A percentile compares a stretch with the other conserved stretches of the same genome.
These are phyloP conservation scores for Leptomonas pyrrhocoris DNA, from an alignment of 208 protist species.

Conservation along the genomic window DNA sequence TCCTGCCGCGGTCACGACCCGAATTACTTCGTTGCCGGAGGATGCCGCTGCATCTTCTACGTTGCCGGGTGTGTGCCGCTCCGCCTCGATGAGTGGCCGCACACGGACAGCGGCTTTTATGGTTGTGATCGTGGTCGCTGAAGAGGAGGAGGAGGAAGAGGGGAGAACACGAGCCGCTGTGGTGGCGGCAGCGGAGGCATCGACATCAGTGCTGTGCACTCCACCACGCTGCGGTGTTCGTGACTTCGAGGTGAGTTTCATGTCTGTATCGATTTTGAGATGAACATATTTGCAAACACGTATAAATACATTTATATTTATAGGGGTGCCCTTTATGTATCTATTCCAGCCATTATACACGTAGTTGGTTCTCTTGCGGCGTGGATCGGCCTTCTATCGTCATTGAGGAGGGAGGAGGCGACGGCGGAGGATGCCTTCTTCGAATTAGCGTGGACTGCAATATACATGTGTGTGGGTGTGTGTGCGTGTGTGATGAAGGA, in stretches of 20 bases:
- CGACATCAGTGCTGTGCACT: not conserved
- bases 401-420: too few species aligned
- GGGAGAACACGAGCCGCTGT: not conserved
- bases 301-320: too few species aligned
- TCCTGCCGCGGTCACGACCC: constrained; percentile 29
- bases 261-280: not conserved
- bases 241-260: not conserved
- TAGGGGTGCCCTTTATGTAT: too few species aligned
- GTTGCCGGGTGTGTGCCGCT: not conserved
- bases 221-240: not conserved
- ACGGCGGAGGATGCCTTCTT: too few species aligned
- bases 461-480: too few species aligned
- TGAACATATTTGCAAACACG: too few species aligned
- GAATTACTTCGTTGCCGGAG: constrained; percentile 20
- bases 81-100: constrained; percentile 19
- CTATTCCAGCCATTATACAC: too few species aligned
- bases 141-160: not conserved
- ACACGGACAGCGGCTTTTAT: constrained; percentile 34
- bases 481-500: too few species aligned
- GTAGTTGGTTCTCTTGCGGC: too few species aligned
- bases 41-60: not conserved
- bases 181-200: not conserved
- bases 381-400: too few species aligned
- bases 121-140: not conserved
- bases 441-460: too few species aligned